phyloP scores from a whole-genome alignment of 2,329 filamentous ascomycete species.

The Zopfia rhizophila region DNA sequence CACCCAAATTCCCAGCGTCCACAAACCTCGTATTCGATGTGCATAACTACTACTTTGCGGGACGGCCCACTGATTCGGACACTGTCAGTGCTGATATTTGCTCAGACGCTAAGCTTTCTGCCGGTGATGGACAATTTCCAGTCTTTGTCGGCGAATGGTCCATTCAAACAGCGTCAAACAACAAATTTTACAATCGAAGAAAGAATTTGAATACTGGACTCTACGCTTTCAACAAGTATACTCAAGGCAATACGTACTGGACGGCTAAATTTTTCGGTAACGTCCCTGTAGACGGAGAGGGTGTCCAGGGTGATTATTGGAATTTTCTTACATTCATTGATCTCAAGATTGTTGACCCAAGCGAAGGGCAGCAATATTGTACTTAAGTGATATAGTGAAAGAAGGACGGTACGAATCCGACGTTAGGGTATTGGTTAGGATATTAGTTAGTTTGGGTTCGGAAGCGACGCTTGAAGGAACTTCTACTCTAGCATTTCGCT shows the following conservation, averaged over 20 bases:
- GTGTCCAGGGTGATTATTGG: slow-evolving; percentile 28
- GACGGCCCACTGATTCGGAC: slow-evolving; percentile 15
- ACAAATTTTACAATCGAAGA: slow-evolving; percentile 37
- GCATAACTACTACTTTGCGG: slow-evolving; percentile 28
- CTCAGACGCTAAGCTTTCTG: slow-evolving; percentile 24
- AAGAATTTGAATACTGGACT: slow-evolving; percentile 43
- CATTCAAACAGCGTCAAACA: slow-evolving; percentile 42
- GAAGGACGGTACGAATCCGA: no score
- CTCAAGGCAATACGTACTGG: slow-evolving; percentile 44
- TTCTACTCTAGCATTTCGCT: no score
- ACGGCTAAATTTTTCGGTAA: slow-evolving; percentile 32
- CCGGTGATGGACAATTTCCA: slow-evolving; percentile 21
- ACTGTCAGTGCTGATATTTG: slow-evolving; percentile 19
- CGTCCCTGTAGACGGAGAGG: slow-evolving; percentile 22
- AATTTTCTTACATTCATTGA: slow-evolving; percentile 21
- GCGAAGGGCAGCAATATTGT: slow-evolving; percentile 8
- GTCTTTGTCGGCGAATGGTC: slow-evolving; percentile 46
- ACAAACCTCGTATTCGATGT: slow-evolving; percentile 24
- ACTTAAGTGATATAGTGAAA: no score
- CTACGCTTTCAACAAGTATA: slow-evolving; percentile 47
- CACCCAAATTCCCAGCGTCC: slow-evolving; percentile 11
- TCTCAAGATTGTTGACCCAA: slow-evolving; percentile 12
- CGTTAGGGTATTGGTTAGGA: no score
- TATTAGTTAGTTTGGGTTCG: no score
- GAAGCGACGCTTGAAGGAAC: no score